These are phyloP conservation scores for Gnetum montanum DNA, from an alignment of 75 land plant genomes.

Conservation along the genomic window DNA sequence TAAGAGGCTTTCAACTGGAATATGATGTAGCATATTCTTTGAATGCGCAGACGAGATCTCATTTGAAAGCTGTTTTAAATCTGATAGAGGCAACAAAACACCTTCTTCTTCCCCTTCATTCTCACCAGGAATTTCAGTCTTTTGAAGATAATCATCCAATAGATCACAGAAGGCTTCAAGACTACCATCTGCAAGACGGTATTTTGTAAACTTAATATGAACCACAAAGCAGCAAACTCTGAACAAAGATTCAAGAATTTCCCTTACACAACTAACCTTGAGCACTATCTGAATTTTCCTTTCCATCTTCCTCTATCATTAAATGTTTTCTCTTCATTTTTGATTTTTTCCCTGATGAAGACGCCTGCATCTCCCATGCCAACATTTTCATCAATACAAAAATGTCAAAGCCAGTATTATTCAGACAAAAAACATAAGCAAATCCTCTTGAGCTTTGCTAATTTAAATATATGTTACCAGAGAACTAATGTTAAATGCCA, in stretches of 20 bases:
- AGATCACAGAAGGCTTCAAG: constrained; percentile 40
- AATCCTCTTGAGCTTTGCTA: not conserved
- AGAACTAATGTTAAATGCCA: not conserved
- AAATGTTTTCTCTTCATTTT: constrained; percentile 40
- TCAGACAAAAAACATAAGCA: not conserved
- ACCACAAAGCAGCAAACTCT: not conserved
- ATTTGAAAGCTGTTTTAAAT: constrained; percentile 54
- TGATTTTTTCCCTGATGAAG: constrained; percentile 23
- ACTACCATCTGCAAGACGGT: constrained; percentile 32
- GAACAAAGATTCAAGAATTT: not conserved
- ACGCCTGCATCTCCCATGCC: constrained; percentile 19
- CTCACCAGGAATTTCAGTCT: constrained; percentile 54
- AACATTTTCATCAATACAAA: no score
- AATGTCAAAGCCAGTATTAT: constrained; percentile 8
- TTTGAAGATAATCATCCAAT: constrained; percentile 68
- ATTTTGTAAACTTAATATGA: not conserved
- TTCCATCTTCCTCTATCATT: constrained; percentile 2
- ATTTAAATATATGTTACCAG: not conserved
- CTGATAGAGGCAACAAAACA: constrained; percentile 40
- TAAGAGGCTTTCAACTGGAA: constrained; percentile 58
- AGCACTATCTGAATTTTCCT: constrained; percentile 16
- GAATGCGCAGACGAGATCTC: constrained; percentile 57
- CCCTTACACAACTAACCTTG: constrained; percentile 28
- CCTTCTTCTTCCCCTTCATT: constrained; percentile 58
- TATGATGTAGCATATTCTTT: constrained; percentile 54